phyloP scores from a whole-genome alignment of 73 alveolate genomes.

The Urostyla sp. region DNA sequence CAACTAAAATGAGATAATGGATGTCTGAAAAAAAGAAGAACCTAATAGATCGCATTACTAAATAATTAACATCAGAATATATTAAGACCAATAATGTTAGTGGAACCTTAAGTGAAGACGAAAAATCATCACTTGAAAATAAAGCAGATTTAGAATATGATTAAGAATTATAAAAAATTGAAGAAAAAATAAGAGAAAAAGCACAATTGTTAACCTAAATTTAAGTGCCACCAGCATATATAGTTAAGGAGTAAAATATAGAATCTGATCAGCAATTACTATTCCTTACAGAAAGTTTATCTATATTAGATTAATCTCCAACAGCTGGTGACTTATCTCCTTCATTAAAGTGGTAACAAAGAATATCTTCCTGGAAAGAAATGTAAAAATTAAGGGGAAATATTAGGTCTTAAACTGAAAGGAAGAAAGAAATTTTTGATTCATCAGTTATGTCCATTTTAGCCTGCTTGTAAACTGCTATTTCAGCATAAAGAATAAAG shows the following conservation, averaged over 20 bases:
- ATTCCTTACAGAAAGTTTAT: conserved; percentile 17
- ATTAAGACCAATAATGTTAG: conserved; percentile 1
- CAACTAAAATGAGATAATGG: conserved; percentile 71
- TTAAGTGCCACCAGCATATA: conserved; percentile 51
- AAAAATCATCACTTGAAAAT: neutral
- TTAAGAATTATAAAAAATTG: conserved; percentile 53
- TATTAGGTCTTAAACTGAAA: conserved; percentile 55
- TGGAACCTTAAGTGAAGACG: conserved; percentile 55
- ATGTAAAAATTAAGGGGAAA: conserved; percentile 57
- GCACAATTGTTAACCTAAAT: conserved; percentile 69
- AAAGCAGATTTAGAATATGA: conserved; percentile 36
- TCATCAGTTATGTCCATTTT: conserved; percentile 61
- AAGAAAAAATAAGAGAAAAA: conserved; percentile 61
- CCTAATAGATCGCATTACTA: conserved; percentile 6
- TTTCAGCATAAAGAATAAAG: conserved; percentile 47
- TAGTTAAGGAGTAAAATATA: conserved; percentile 33
- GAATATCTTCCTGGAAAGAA: conserved; percentile 27
- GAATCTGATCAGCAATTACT: conserved; percentile 30
- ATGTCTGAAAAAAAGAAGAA: conserved; percentile 30
- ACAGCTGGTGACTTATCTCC: too few species aligned
- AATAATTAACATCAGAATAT: neutral
- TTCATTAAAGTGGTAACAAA: conserved; percentile 3
- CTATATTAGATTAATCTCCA: too few species aligned
- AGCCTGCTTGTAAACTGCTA: conserved; percentile 69
- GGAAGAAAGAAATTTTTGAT: conserved; percentile 56